A percentile compares a stretch with the other conserved stretches of the same genome.
Evolutionary conservation across 2,329 filamentous ascomycete genomes (phyloP).

Genomic region (Akanthomyces uredinophilus): DNA sequence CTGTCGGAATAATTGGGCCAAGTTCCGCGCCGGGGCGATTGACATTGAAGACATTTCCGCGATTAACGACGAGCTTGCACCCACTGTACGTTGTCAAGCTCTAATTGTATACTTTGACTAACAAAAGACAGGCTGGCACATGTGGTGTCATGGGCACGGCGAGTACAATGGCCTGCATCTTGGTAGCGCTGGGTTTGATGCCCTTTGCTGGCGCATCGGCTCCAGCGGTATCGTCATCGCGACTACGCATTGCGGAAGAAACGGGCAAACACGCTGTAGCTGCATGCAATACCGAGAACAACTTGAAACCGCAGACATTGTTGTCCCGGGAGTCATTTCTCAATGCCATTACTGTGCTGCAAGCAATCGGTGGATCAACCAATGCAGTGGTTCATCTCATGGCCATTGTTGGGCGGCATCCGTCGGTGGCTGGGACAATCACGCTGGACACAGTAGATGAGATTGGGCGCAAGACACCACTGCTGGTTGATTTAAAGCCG

Average conservation of each 20-base stretch:
- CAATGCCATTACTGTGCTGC: constrained; percentile 81
- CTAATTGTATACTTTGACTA: background rate
- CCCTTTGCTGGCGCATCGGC: constrained; percentile 73
- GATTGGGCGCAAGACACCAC: constrained; percentile 70
- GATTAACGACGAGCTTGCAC: constrained; percentile 68
- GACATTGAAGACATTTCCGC: constrained; percentile 67
- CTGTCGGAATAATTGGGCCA: constrained; percentile 69
- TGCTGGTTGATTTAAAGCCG: constrained; percentile 81
- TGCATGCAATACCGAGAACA: constrained; percentile 57
- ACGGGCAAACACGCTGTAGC: constrained; percentile 65
- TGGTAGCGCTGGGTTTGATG: constrained; percentile 77
- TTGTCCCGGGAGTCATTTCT: constrained; percentile 72
- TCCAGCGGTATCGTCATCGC: constrained; percentile 70
- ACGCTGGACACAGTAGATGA: constrained; percentile 74
- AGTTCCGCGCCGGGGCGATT: constrained; percentile 58
- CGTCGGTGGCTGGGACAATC: constrained; percentile 57
- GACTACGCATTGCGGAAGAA: constrained; percentile 75
- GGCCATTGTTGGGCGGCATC: constrained; percentile 72
- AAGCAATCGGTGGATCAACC: constrained; percentile 79
- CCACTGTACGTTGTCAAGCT: constrained; percentile 44
- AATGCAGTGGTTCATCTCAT: constrained; percentile 84
- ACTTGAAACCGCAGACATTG: constrained; percentile 64
- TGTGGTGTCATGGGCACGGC: constrained; percentile 92
- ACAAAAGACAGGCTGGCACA: constrained; percentile 53
- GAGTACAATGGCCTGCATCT: constrained; percentile 82